Conservation (phyloP, 2,329 filamentous ascomycete genomes). For the Cladosporium sp. region DNA sequence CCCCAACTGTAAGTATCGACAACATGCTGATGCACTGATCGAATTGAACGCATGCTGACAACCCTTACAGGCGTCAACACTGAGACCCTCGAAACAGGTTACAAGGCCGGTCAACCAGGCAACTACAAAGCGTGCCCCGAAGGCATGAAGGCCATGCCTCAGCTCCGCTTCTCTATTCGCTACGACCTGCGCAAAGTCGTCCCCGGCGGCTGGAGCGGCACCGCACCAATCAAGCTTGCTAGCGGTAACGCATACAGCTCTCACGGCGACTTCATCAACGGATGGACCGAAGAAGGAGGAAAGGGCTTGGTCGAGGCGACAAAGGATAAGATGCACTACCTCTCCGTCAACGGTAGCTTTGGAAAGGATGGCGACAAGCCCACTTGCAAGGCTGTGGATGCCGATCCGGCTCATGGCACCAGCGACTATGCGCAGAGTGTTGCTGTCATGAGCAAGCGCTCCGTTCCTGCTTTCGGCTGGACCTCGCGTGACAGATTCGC, state of each 20-base stretch:
- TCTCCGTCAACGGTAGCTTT: constrained; percentile 33
- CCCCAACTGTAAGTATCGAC: constrained; percentile 36
- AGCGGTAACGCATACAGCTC: constrained; percentile 40
- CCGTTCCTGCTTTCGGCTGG: constrained; percentile 11
- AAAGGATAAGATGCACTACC: constrained; percentile 33
- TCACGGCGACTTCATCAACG: constrained; percentile 49
- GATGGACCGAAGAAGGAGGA: constrained; percentile 40
- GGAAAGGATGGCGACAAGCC: constrained; percentile 31
- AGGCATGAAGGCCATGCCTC: constrained; percentile 45
- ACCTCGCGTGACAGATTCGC: constrained; percentile 9
- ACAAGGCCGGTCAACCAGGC: constrained; percentile 29
- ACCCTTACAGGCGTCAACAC: not conserved
- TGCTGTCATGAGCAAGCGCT: constrained; percentile 18
- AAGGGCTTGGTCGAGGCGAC: constrained; percentile 38
- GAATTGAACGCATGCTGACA: constrained; percentile 27
- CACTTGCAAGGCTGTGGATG: constrained; percentile 36
- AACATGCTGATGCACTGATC: constrained; percentile 15
- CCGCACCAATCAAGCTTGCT: constrained; percentile 42
- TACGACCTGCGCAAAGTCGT: constrained; percentile 43
- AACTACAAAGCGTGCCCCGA: constrained; percentile 38
- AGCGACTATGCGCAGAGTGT: constrained; percentile 40
- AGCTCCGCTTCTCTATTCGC: constrained; percentile 46
- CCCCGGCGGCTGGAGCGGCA: constrained; percentile 43
- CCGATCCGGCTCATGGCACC: constrained; percentile 40
- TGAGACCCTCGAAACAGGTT: constrained; percentile 26